phyloP scores from a whole-genome alignment of 2,329 filamentous ascomycete species.

The Pseudocercospora macadamiae region DNA sequence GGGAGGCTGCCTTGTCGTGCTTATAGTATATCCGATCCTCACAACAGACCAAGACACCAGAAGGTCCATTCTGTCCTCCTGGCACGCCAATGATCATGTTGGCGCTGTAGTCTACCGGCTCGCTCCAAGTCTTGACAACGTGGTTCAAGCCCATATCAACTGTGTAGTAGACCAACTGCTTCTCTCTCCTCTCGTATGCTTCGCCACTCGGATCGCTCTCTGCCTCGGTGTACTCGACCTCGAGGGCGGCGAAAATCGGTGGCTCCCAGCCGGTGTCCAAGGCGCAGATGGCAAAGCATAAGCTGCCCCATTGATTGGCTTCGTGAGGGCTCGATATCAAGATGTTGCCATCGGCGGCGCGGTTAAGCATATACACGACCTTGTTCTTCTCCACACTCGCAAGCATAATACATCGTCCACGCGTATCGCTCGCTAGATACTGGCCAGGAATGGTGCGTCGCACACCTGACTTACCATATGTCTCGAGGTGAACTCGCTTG shows the following conservation, averaged over 20 bases:
- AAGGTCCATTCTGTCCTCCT: conserved; percentile 89
- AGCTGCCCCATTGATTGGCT: conserved; percentile 87
- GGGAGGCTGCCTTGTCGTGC: conserved; percentile 91
- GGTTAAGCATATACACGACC: conserved; percentile 96
- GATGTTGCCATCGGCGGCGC: conserved; percentile 90
- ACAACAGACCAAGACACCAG: conserved; percentile 91
- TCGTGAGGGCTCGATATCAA: conserved; percentile 97
- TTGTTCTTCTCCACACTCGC: conserved; percentile 98
- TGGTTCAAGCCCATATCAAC: conserved; percentile 96
- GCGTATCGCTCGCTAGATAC: conserved; percentile 93
- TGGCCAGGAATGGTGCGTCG: conserved; percentile 93
- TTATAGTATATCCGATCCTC: conserved; percentile 95
- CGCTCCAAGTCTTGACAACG: conserved; percentile 94
- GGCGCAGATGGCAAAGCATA: conserved; percentile 85
- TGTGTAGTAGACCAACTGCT: conserved; percentile 94
- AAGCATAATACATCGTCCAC: conserved; percentile 91
- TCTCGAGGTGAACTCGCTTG: conserved; percentile 88
- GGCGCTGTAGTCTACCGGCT: conserved; percentile 86
- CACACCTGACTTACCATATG: conserved; percentile 95
- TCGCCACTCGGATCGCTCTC: conserved; percentile 89
- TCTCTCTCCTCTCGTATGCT: conserved; percentile 80
- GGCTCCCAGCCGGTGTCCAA: conserved; percentile 97
- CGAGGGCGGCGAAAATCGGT: conserved; percentile 91
- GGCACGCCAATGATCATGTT: conserved; percentile 94
- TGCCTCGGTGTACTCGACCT: conserved; percentile 88